Evolutionary conservation across 2,329 filamentous ascomycete species (phyloP), one percentile per base, ranked within the genome.

Genomic region (Phialophora verrucosa): DNA sequence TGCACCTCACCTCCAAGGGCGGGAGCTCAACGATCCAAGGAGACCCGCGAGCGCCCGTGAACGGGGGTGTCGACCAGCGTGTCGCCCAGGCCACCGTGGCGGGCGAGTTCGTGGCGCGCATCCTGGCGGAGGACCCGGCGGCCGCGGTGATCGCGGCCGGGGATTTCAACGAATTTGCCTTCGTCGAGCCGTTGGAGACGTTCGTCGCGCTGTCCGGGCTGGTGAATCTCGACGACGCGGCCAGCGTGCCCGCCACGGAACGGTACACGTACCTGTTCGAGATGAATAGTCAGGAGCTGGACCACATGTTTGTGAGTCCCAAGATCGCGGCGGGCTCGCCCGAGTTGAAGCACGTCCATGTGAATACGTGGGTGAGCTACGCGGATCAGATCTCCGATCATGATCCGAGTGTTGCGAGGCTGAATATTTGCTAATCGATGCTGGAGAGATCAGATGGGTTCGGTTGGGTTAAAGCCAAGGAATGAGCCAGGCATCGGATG

Each of bases 161-260:
- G 29, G 90, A 92, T 77, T 91, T 89, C 75, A 91, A 92, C 80
- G 90, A 92, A 75, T 91, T 90, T 74, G 75, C 83, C 4, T 88
- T 88, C 68, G 88, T 87, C 10, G 73, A 82, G 74, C 88, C 89
- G 1, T 76, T 91, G 57, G 75, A 81, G 66, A 78, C 78, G 1
- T 90, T 91, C 69, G 73, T 79, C 1, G 68, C 76, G 3, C 78
- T 82, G 23, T 88, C 86, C 0, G 83, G 84, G 1, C 79, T 91
- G 54, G 70, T 81, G 38, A 88, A 91, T 69, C 78, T 91, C 1
- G 88, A 91, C 71, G 87, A 84, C 4, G 86, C 84, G 0, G 83
- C 80, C 4, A 79, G 79, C 4, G 83, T 87, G 11, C 77, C 82
- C 3, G 73, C 78, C 1, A 74, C 76, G 29, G 90, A 92, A 80